Evolutionary conservation across 306 rosid genomes (phyloP).

Genomic region (Vachellia collinsii): DNA sequence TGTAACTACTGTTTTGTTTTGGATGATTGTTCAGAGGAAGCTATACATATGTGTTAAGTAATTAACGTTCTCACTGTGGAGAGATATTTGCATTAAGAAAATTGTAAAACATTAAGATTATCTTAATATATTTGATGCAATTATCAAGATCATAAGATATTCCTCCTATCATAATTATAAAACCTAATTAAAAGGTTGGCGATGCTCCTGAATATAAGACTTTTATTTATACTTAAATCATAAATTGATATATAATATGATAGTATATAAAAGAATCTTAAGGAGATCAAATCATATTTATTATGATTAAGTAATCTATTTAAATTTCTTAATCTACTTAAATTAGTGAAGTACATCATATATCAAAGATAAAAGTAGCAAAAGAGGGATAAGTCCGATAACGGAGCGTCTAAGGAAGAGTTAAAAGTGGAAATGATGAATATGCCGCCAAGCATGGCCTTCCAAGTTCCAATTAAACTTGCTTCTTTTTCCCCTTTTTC

Average conservation of each 20-base stretch:
- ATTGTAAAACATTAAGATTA: neutral
- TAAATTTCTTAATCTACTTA: too few species aligned
- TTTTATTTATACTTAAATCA: too few species aligned
- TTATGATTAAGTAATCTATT: too few species aligned
- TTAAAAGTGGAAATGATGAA: neutral
- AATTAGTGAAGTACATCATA: too few species aligned
- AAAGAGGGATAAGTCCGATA: neutral
- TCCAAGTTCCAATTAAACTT: neutral
- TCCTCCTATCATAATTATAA: too few species aligned
- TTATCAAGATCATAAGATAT: neutral
- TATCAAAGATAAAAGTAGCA: neutral
- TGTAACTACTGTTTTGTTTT: neutral
- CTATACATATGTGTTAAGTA: neutral
- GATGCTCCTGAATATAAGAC: too few species aligned
- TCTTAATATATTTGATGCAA: neutral
- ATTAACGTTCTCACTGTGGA: neutral
- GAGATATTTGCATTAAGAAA: neutral
- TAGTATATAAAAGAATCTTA: too few species aligned
- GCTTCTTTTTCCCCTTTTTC: neutral
- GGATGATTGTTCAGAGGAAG: neutral
- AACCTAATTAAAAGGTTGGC: too few species aligned
- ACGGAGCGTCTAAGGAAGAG: slow-evolving; percentile 52
- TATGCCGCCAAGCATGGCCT: neutral
- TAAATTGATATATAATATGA: too few species aligned
- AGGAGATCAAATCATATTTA: too few species aligned